phyloP scores from a whole-genome alignment of 345 rosid species.

The Pelargonium nanum region DNA sequence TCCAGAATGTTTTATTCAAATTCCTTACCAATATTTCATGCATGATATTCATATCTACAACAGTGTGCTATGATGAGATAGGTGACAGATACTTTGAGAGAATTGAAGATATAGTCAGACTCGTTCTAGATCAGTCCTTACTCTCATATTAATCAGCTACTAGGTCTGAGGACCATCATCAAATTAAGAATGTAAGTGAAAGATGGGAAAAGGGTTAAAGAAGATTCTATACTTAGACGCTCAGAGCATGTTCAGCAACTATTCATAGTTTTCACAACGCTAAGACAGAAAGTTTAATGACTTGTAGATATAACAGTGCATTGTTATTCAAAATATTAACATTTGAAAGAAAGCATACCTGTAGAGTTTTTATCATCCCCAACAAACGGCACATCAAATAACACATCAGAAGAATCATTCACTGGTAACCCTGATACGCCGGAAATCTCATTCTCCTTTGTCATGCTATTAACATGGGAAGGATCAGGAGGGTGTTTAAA shows the following conservation, averaged over 20 bases:
- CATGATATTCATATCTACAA: not conserved
- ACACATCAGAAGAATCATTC: conserved; percentile 41
- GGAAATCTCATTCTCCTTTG: conserved; percentile 47
- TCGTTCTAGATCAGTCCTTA: not conserved
- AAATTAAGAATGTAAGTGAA: not conserved
- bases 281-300: not conserved
- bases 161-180: not conserved
- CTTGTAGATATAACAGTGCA: not conserved
- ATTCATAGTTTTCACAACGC: not conserved
- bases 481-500: conserved; percentile 37
- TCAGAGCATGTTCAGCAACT: not conserved
- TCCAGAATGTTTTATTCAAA: too few relatives aligned
- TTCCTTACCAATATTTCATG: not conserved
- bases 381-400: conserved; percentile 76
- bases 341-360: conserved; percentile 34
- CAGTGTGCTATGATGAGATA: not conserved
- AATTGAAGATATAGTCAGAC: not conserved
- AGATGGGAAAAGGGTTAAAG: not conserved
- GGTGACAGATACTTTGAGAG: not conserved
- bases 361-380: conserved; percentile 53
- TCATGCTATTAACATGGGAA: conserved; percentile 35
- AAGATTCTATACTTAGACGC: not conserved
- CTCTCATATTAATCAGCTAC: not conserved
- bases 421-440: conserved; percentile 31
- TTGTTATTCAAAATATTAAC: not conserved